Percentiles rank a stretch among this genome's conserved stretches.
Evolutionary conservation across 352 stramenopile genomes (phyloP).

Genomic region (Pythium rishiriense): DNA sequence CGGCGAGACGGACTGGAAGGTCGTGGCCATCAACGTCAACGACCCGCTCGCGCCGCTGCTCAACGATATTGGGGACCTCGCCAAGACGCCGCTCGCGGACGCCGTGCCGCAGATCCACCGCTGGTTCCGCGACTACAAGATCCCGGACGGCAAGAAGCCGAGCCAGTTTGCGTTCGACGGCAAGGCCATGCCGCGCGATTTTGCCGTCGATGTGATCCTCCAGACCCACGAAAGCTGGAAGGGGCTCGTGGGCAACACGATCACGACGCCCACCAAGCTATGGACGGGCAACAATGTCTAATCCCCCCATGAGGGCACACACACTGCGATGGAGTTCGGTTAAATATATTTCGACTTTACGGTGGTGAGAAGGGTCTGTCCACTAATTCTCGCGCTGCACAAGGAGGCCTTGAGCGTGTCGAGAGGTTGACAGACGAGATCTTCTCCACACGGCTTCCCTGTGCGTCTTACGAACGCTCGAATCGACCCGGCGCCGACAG

Average conservation of each 20-base stretch:
- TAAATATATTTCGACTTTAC: constrained; percentile 36
- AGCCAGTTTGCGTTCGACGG: constrained; percentile 99
- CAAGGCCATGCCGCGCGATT: constrained; percentile 81
- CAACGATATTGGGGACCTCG: constrained; percentile 92
- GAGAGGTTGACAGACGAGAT: neutral
- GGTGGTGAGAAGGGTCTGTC: constrained; percentile 6
- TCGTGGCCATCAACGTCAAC: constrained; percentile 95
- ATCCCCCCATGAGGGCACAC: neutral
- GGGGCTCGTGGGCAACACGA: constrained; percentile 62
- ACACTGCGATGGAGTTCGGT: constrained; percentile 14
- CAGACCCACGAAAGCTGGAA: constrained; percentile 90
- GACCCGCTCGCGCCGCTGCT: constrained; percentile 95
- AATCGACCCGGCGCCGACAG: constrained; percentile 28
- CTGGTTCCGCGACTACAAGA: constrained; percentile 99
- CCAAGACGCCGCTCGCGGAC: constrained; percentile 72
- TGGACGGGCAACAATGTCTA: constrained; percentile 50
- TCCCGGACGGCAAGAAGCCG: constrained; percentile 98
- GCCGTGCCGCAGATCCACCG: constrained; percentile 74
- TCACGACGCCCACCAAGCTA: constrained; percentile 50
- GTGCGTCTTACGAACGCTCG: constrained; percentile 21
- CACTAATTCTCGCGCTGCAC: neutral
- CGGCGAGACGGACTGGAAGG: constrained; percentile 99
- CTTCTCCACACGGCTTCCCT: neutral
- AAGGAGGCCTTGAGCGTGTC: neutral
- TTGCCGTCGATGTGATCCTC: constrained; percentile 91